phyloP scores from a whole-genome alignment of 2,329 filamentous ascomycete species.

The Penicillium sp. region DNA sequence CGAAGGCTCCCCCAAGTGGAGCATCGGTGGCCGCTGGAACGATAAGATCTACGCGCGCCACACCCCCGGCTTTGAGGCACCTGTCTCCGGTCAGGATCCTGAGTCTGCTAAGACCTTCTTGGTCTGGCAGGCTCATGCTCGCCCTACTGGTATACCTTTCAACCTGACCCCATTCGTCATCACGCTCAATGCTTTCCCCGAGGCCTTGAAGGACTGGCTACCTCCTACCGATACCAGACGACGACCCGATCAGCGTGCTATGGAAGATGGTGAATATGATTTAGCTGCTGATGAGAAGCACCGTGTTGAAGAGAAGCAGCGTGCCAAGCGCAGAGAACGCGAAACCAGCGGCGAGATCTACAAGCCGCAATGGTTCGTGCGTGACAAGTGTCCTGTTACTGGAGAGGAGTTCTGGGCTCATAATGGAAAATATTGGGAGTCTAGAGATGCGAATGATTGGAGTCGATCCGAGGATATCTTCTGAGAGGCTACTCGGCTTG shows the following conservation, averaged over 20 bases:
- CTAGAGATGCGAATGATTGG: slow-evolving; percentile 62
- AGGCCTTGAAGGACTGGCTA: slow-evolving; percentile 71
- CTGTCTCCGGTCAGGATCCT: slow-evolving; percentile 54
- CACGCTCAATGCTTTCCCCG: slow-evolving; percentile 87
- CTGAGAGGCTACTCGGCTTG: slow-evolving; percentile 25
- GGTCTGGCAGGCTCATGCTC: slow-evolving; percentile 84
- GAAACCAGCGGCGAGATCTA: slow-evolving; percentile 81
- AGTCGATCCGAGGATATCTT: slow-evolving; percentile 74
- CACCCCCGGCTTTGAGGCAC: slow-evolving; percentile 82
- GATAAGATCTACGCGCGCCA: slow-evolving; percentile 92
- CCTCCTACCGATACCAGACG: slow-evolving; percentile 93
- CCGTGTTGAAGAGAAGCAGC: slow-evolving; percentile 85
- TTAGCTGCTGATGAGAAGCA: slow-evolving; percentile 92
- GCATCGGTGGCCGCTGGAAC: slow-evolving; percentile 93
- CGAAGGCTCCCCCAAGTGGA: slow-evolving; percentile 77
- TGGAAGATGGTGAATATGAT: slow-evolving; percentile 98
- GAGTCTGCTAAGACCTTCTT: slow-evolving; percentile 72
- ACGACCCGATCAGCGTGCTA: slow-evolving; percentile 89
- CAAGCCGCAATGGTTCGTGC: slow-evolving; percentile 78
- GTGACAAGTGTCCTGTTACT: slow-evolving; percentile 69
- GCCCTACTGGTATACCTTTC: slow-evolving; percentile 85
- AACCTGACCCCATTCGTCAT: slow-evolving; percentile 96
- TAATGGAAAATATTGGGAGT: slow-evolving; percentile 83
- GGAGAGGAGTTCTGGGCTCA: slow-evolving; percentile 90
- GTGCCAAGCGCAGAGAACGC: slow-evolving; percentile 67